Evolutionary conservation across 495 filamentous ascomycete genomes (phyloP).

Genomic region (Thermochaetoides thermophila): DNA sequence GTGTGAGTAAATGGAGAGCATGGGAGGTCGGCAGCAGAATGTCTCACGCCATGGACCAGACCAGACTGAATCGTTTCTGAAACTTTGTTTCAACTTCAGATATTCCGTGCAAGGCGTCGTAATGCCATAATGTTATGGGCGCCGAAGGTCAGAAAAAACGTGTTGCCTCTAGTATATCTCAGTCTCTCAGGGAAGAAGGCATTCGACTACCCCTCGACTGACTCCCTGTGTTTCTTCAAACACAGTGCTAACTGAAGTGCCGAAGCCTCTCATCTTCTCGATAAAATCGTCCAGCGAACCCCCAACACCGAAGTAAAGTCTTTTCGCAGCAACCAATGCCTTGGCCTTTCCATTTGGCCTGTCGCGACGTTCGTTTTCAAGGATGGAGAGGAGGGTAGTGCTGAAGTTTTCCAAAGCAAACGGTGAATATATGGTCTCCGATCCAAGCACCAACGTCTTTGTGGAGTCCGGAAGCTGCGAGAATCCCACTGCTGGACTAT

Average conservation of each 20-base stretch:
- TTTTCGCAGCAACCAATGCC: constrained; percentile 80
- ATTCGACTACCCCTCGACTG: constrained; percentile 37
- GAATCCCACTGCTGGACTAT: constrained; percentile 11
- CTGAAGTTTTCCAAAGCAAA: constrained; percentile 58
- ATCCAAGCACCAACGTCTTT: constrained; percentile 52
- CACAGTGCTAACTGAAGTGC: constrained; percentile 41
- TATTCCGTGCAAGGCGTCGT: not conserved
- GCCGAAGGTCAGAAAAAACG: no score
- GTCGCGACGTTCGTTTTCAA: constrained; percentile 38
- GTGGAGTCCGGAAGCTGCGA: constrained; percentile 8
- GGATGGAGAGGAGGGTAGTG: constrained; percentile 48
- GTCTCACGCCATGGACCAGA: constrained; percentile 3
- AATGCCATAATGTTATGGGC: no score
- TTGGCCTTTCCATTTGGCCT: constrained; percentile 27
- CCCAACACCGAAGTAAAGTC: constrained; percentile 91
- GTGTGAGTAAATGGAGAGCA: constrained; percentile 2
- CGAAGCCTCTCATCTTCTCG: constrained; percentile 38
- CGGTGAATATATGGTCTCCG: constrained; percentile 92
- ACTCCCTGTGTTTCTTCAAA: constrained; percentile 49
- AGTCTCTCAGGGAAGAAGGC: constrained; percentile 16
- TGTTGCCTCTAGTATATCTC: not conserved
- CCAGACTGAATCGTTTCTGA: constrained; percentile 2
- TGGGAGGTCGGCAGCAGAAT: not conserved
- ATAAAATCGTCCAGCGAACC: constrained; percentile 86
- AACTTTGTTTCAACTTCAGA: constrained; percentile 1